Percentiles rank a stretch among this genome's conserved stretches.
Conservation (phyloP, 257 asterid genomes). For the Dorcoceras hygrometricum region DNA sequence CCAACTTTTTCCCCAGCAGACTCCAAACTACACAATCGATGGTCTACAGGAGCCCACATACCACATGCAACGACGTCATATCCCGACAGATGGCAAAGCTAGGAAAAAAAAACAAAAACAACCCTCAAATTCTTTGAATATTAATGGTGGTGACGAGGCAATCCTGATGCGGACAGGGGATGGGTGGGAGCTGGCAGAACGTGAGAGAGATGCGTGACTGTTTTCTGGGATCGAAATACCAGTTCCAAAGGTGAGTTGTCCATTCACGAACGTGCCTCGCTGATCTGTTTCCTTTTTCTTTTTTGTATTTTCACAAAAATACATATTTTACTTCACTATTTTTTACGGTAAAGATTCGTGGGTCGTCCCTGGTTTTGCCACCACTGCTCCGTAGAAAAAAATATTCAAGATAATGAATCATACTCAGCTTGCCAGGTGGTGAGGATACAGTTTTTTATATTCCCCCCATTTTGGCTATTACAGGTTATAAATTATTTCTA, state of each 20-base stretch:
- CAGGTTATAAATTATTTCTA: too few relatives aligned
- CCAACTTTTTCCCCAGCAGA: not conserved
- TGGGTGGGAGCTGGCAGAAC: constrained; percentile 27
- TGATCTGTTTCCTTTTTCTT: constrained; percentile 32
- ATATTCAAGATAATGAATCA: too few relatives aligned
- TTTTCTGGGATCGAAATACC: constrained; percentile 42
- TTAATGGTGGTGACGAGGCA: not conserved
- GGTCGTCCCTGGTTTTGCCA: too few relatives aligned
- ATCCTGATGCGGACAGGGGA: constrained; percentile 19
- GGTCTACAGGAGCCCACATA: constrained; percentile 19
- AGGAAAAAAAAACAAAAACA: constrained; percentile 22
- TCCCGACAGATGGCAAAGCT: constrained; percentile 17
- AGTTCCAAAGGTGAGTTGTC: constrained; percentile 39
- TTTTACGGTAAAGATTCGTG: not conserved
- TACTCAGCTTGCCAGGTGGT: constrained; percentile 18
- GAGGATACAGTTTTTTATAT: too few relatives aligned
- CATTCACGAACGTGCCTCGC: constrained; percentile 61
- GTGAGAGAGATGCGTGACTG: constrained; percentile 17
- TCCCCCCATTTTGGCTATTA: too few relatives aligned
- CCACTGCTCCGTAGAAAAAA: too few relatives aligned
- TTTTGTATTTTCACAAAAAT: constrained; percentile 2
- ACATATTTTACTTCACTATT: constrained; percentile 9
- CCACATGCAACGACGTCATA: constrained; percentile 30
- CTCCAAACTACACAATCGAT: not conserved
- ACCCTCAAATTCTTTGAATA: constrained; percentile 16